These are phyloP conservation scores for Rutstroemia sp. DNA, from an alignment of 2,329 filamentous ascomycete genomes.

Conservation along the genomic window DNA sequence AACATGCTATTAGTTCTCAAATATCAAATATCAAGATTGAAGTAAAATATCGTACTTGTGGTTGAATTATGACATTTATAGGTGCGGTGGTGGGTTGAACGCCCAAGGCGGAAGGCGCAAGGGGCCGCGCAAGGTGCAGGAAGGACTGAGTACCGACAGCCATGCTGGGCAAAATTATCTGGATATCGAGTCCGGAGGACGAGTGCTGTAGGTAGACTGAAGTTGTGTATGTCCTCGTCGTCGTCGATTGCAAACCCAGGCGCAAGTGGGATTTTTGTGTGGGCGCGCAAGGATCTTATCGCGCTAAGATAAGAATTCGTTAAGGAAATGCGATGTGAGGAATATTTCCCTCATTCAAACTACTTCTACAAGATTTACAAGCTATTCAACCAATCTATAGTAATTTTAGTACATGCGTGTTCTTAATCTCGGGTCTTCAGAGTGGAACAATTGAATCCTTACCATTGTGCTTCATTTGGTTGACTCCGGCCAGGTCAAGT, in stretches of 20 bases:
- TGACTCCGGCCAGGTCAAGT: neutral
- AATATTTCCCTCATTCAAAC: conserved; percentile 3
- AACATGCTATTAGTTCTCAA: conserved; percentile 15
- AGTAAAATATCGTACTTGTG: conserved; percentile 59
- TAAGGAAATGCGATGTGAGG: neutral
- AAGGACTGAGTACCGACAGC: conserved; percentile 71
- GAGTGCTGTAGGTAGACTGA: neutral
- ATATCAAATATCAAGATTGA: neutral
- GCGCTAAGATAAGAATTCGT: conserved; percentile 43
- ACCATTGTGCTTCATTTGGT: neutral
- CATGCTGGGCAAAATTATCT: conserved; percentile 54
- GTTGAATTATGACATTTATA: conserved; percentile 89
- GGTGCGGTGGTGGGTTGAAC: conserved; percentile 82
- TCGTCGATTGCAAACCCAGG: conserved; percentile 9
- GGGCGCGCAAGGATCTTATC: conserved; percentile 10
- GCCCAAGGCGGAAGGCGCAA: conserved; percentile 73
- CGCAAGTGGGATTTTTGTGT: conserved; percentile 12
- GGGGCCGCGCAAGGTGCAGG: conserved; percentile 87
- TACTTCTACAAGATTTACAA: neutral
- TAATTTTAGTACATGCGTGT: no score
- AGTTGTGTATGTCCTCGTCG: conserved; percentile 5
- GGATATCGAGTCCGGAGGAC: conserved; percentile 6
- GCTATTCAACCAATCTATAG: no score
- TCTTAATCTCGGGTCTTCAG: no score
- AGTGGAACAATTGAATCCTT: neutral